Conservation (phyloP, 2,329 filamentous ascomycete genomes). For the Alternaria arbusti region DNA sequence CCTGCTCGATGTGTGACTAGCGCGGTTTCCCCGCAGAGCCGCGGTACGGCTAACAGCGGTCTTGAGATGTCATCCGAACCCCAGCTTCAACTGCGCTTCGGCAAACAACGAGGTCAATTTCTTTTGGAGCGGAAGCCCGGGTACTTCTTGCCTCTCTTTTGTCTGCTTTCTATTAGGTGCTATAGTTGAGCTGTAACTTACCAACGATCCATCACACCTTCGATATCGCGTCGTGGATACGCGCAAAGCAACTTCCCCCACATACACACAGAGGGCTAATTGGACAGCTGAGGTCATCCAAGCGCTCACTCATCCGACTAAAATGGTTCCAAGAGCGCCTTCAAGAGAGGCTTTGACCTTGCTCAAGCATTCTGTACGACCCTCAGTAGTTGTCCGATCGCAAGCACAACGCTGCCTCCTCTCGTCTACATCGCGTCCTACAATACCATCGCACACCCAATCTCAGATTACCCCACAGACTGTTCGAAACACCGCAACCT, state of each 20-base stretch:
- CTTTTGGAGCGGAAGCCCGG: slow-evolving; percentile 3
- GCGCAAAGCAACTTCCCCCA: neutral
- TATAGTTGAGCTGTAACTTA: neutral
- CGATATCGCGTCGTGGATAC: neutral
- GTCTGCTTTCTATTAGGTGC: neutral
- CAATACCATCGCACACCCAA: slow-evolving; percentile 23
- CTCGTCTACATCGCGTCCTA: slow-evolving; percentile 14
- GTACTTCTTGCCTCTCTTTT: neutral
- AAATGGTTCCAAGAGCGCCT: slow-evolving; percentile 43
- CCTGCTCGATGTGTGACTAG: slow-evolving; percentile 15
- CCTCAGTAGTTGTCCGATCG: slow-evolving; percentile 27
- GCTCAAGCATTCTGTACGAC: slow-evolving; percentile 42
- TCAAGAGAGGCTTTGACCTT: slow-evolving; percentile 44
- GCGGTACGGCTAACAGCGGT: slow-evolving; percentile 35
- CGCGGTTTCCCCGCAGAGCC: slow-evolving; percentile 24
- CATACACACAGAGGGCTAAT: neutral
- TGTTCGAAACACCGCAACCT: slow-evolving; percentile 66
- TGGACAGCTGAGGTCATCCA: neutral
- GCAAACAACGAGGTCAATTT: slow-evolving; percentile 16
- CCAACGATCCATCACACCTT: neutral
- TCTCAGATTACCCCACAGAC: slow-evolving; percentile 16
- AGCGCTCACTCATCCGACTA: neutral
- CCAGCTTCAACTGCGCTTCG: slow-evolving; percentile 25
- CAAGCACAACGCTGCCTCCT: slow-evolving; percentile 31
- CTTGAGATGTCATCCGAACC: slow-evolving; percentile 25